Conservation (phyloP, 2,329 filamentous ascomycete genomes). For the Dothidotthia symphoricarpi region DNA sequence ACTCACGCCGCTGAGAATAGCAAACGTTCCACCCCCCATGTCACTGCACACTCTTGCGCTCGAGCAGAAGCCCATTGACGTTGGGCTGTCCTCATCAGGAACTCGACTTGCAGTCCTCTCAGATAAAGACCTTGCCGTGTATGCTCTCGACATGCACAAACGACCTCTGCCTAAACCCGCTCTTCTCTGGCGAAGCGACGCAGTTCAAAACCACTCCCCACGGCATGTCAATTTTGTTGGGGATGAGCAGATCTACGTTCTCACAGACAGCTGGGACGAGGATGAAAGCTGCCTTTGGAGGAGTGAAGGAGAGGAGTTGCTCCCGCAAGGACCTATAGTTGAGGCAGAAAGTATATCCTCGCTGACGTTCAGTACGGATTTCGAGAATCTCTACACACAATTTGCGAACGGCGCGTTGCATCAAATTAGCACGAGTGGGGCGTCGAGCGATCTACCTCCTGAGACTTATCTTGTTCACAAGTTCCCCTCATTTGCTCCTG, state of each 20-base stretch:
- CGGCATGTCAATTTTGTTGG: conserved; percentile 52
- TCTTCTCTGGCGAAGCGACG: conserved; percentile 44
- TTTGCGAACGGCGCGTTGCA: conserved; percentile 25
- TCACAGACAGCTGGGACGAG: conserved; percentile 36
- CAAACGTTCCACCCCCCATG: conserved; percentile 93
- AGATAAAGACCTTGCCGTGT: conserved; percentile 64
- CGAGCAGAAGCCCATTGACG: conserved; percentile 65
- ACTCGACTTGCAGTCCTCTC: conserved; percentile 68
- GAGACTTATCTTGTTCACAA: conserved; percentile 19
- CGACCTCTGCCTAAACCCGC: conserved; percentile 48
- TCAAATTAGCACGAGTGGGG: conserved; percentile 12
- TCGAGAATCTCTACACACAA: conserved; percentile 21
- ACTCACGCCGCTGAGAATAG: conserved; percentile 77
- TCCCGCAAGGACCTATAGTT: conserved; percentile 22
- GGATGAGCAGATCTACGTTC: conserved; percentile 38
- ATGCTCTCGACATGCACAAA: conserved; percentile 64
- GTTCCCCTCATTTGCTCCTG: conserved; percentile 29
- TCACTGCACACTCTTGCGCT: conserved; percentile 70
- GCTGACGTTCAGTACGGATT: conserved; percentile 24
- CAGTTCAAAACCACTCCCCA: conserved; percentile 18
- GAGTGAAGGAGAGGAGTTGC: conserved; percentile 18
- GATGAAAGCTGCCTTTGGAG: conserved; percentile 33
- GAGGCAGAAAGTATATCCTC: conserved; percentile 24
- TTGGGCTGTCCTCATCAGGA: conserved; percentile 59
- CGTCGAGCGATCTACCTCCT: conserved; percentile 12